phyloP scores from a whole-genome alignment of 1,284 basidiomycete genomes.

The Pseudozyma tsukubaensis region DNA sequence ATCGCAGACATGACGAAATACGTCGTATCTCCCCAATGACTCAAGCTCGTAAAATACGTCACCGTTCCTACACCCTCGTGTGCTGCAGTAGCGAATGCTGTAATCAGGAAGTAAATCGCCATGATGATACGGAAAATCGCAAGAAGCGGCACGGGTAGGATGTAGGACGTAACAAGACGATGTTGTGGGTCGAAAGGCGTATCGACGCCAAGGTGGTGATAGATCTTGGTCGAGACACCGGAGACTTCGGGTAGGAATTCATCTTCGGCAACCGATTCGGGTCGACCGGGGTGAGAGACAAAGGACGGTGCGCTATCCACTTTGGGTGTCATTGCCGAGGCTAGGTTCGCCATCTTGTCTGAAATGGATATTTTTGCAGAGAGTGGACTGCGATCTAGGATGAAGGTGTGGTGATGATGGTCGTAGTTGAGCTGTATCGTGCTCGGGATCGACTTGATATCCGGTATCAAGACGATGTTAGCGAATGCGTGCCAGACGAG shows the following conservation, averaged over 20 bases:
- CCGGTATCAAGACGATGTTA: too few species aligned
- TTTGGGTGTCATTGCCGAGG: conserved; percentile 23
- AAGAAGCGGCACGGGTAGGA: conserved; percentile 72
- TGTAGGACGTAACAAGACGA: conserved; percentile 75
- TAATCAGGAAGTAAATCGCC: conserved; percentile 74
- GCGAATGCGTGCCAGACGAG: too few species aligned
- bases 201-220: conserved; percentile 63
- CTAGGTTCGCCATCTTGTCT: conserved; percentile 36
- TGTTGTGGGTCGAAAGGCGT: conserved; percentile 74
- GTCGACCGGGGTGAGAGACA: background rate
- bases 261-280: background rate
- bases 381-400: too few species aligned
- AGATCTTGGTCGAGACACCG: conserved; percentile 41
- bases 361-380: background rate
- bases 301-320: conserved; percentile 12
- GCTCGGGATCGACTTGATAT: too few species aligned
- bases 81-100: conserved; percentile 70
- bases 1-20: conserved; percentile 46
- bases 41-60: conserved; percentile 37
- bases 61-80: conserved; percentile 58
- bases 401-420: too few species aligned
- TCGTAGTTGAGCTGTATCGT: too few species aligned
- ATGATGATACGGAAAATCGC: conserved; percentile 72
- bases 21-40: conserved; percentile 40
- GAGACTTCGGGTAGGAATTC: conserved; percentile 16